Evolutionary conservation across 129 eudicot species (phyloP).

Genomic region (Rutidosis leptorrhynchoides): DNA sequence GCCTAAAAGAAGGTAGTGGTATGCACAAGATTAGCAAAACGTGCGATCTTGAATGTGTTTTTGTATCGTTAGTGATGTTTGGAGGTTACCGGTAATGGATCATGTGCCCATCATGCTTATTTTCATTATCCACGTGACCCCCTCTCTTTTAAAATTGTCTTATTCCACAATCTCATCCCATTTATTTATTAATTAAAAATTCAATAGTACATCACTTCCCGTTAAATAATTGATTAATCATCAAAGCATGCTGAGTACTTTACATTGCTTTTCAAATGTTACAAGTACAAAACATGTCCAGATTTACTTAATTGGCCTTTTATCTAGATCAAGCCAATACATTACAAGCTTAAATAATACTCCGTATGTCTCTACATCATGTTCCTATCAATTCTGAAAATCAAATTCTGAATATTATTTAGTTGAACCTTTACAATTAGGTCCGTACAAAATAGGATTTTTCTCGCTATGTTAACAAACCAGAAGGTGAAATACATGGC

Average conservation of each 20-base stretch:
- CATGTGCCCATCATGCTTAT: constrained; percentile 47
- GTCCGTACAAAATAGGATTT: not conserved
- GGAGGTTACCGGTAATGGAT: constrained; percentile 38
- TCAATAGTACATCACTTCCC: not conserved
- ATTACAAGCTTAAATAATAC: not conserved
- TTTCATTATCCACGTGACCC: constrained; percentile 36
- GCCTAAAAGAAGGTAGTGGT: constrained; percentile 15
- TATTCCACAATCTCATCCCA: not conserved
- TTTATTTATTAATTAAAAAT: not conserved
- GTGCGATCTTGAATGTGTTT: constrained; percentile 10
- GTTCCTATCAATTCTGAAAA: too few relatives aligned
- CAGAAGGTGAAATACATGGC: too few relatives aligned
- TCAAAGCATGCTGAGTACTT: not conserved
- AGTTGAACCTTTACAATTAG: not conserved
- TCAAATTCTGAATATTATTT: too few relatives aligned
- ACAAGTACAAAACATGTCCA: not conserved
- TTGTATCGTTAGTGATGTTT: constrained; percentile 10
- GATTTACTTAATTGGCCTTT: not conserved
- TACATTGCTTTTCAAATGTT: not conserved
- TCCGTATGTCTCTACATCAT: not conserved
- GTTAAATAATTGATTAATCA: not conserved
- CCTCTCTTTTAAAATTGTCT: constrained; percentile 18
- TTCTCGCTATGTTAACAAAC: too few relatives aligned
- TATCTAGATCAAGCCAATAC: not conserved
- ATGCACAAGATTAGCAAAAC: constrained; percentile 28